A percentile compares a stretch with the other conserved stretches of the same genome.
Evolutionary conservation across 2,329 filamentous ascomycete genomes (phyloP).

Genomic region (Phialocephala subalpina): DNA sequence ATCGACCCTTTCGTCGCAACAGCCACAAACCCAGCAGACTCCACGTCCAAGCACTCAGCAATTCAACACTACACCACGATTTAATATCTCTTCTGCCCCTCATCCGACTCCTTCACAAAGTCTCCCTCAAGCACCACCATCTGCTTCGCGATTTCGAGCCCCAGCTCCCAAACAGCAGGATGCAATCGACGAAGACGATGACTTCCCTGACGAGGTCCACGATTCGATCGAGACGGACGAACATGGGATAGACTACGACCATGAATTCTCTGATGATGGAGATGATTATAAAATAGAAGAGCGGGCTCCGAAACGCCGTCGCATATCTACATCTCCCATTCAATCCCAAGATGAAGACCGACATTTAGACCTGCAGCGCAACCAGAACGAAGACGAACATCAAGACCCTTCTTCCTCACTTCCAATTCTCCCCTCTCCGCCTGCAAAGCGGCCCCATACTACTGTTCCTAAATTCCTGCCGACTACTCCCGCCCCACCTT

Average conservation of each 20-base stretch:
- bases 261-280: slow-evolving; percentile 31
- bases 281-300: slow-evolving; percentile 36
- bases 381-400: slow-evolving; percentile 24
- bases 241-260: slow-evolving; percentile 25
- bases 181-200: slow-evolving; percentile 36
- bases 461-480: slow-evolving; percentile 42
- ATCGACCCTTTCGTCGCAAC: slow-evolving; percentile 25
- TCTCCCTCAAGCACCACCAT: slow-evolving; percentile 36
- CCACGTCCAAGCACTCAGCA: slow-evolving; percentile 38
- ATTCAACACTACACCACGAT: slow-evolving; percentile 46
- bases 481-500: slow-evolving; percentile 34
- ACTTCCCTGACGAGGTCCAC: slow-evolving; percentile 33
- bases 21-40: slow-evolving; percentile 34
- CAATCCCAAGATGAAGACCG: slow-evolving; percentile 16
- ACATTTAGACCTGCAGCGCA: slow-evolving; percentile 9
- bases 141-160: slow-evolving; percentile 39
- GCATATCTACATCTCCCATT: slow-evolving; percentile 35
- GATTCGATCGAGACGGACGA: slow-evolving; percentile 39
- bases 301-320: slow-evolving; percentile 39
- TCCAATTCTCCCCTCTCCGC: slow-evolving; percentile 39
- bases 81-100: slow-evolving; percentile 43
- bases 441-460: slow-evolving; percentile 26
- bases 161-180: slow-evolving; percentile 34
- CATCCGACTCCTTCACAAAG: slow-evolving; percentile 35
- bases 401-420: slow-evolving; percentile 31